Conservation (phyloP, 306 rosid species). For the Prunus padus region DNA sequence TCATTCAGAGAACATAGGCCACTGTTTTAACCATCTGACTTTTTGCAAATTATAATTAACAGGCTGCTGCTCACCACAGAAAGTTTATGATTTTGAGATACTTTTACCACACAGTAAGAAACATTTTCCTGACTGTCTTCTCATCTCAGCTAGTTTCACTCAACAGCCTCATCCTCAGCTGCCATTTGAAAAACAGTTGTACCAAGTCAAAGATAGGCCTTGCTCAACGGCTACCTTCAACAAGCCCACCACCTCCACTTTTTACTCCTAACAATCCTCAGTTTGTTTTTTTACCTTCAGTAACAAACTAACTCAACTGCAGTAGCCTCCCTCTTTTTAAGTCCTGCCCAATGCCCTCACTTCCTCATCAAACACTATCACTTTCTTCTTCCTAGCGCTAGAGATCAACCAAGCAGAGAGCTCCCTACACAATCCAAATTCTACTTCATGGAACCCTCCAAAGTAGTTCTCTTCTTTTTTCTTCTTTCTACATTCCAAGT, state of each 20-base stretch:
- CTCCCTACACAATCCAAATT: conserved; percentile 38
- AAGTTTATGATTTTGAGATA: no score
- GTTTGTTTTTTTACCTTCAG: conserved; percentile 10
- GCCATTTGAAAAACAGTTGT: conserved; percentile 18
- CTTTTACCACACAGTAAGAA: not conserved
- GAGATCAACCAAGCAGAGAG: conserved; percentile 14
- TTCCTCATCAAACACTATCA: not conserved
- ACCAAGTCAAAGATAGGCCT: conserved; percentile 39
- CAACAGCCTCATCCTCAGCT: conserved; percentile 12
- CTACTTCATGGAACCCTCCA: conserved; percentile 23
- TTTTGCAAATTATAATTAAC: no score
- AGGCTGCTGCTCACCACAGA: no score
- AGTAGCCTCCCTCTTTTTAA: conserved; percentile 25
- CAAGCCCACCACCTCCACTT: conserved; percentile 42
- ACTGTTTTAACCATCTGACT: no score
- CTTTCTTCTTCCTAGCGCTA: not conserved
- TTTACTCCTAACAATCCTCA: conserved; percentile 46
- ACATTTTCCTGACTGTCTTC: not conserved
- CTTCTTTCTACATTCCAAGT: conserved; percentile 22
- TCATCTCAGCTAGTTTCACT: conserved; percentile 6
- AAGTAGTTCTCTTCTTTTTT: conserved; percentile 28
- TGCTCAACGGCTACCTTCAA: conserved; percentile 6
- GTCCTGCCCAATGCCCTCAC: conserved; percentile 1
- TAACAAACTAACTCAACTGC: conserved; percentile 15
- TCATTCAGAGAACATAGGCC: no score